Evolutionary conservation across 2,329 filamentous ascomycete species (phyloP), one percentile per base, ranked within the genome.

Genomic region (Eutypella sp.): DNA sequence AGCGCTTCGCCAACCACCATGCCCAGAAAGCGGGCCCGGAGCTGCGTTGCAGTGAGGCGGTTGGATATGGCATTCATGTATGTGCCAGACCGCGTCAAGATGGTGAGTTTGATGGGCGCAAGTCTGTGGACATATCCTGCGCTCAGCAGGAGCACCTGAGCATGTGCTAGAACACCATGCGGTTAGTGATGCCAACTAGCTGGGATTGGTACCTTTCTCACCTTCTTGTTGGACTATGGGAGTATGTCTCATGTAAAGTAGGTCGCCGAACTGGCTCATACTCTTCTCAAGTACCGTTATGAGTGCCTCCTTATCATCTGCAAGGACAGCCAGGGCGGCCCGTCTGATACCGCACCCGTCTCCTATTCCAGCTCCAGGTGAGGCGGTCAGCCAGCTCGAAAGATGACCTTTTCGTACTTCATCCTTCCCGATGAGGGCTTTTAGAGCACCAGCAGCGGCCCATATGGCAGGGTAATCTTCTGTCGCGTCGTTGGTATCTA

Each of bases 141-240:
- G 39, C 80, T 75, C 3, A 97, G 72, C 1, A 96, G 78, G 3
- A 96, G 69, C 6, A 87, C 76, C 65, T 97, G 89, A 2, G 87
- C 79, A 60, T 91, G 85, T 22, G 83, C 89, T 93, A 42, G 24
- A 31, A 29, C 9, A n/a, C 6, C 19, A 46, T 64, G 13, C 11
- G 3, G 18, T 39, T 39, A 39, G 36, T 7, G n/a, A 19, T 19
- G 10, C 23, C 19, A 15, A 24, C 18, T 11, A 23, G 2, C 13
- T 23, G 9, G 23, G 13, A 7, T n/a, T n/a, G 15, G 15, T 16
- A 34, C 13, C n/a, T 24, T 7, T 60, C 67, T 56, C 67, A 87
- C 89, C 85, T 76, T 97, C 89, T 75, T 99, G 93, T 58, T 91
- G 87, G 33, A 93, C 61, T n/a, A 87, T 79, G 5, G 91, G 84